Base-by-base conservation (phyloP, 345 rosid genomes). In the Schrenkiella parvula region DNA sequence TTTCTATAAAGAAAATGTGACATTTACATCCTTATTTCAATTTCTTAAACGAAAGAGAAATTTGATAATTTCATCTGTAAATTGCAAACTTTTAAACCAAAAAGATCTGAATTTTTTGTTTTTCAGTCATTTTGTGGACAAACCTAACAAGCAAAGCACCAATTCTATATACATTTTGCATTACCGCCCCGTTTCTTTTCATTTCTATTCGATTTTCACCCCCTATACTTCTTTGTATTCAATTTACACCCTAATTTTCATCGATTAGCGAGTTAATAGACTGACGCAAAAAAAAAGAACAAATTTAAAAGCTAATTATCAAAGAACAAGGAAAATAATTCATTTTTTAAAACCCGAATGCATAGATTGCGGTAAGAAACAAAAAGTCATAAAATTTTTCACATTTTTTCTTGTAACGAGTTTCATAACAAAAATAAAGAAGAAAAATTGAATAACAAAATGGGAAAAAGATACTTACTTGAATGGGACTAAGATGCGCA, bases 401-500 rank as follows among this genome's bases (percentile, higher is more conserved):
- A n/a, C 34, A 69, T 29, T 2, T 0, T 25, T 29, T 4, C 34
- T 21, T 32, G 3, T 2, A 14, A 1, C 8, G 14, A 58, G 4
- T 9, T 38, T 25, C 25, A 25, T n/a, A 21, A 21, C 34, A 10
- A 29, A 29, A 12, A 17, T 18, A 28, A 18, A 28, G 28, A 21
- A 14, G 0, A 14, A 55, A 6, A 19, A 22, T 32, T 4, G 2
- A 58, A 58, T 4, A 1, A 39, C 6, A 9, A 37, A 58, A 3
- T 2, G 14, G n/a, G 0, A 1, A 15, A 28, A 11, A 48, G 15
- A 8, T 1, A 63, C 52, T 50, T 73, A 88, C 99, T 90, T 95
- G 98, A 38, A 95, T 42, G 15, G 98, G 97, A 53, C 66, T 82
- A 48, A 92, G 82, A 56, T 43, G 91, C 55, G 96, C 89, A 62